phyloP scores from a whole-genome alignment of 1,284 basidiomycete species.

The Peniophora sp. region DNA sequence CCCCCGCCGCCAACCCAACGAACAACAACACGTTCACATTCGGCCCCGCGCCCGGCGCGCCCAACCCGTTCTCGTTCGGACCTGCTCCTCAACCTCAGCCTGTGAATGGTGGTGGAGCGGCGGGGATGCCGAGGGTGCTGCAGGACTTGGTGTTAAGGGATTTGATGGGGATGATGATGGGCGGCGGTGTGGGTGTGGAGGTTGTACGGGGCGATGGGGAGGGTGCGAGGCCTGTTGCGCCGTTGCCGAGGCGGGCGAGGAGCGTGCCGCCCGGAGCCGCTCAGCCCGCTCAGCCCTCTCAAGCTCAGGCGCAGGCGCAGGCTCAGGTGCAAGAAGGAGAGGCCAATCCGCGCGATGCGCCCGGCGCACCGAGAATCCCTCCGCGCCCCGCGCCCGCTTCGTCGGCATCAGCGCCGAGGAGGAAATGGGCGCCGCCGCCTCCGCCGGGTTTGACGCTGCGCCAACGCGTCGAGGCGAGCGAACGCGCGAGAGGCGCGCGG shows the following conservation, averaged over 20 bases:
- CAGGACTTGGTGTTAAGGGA: no score
- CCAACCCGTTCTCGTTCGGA: not conserved
- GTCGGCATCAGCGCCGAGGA: slow-evolving; percentile 7
- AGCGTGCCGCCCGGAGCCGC: slow-evolving; percentile 1
- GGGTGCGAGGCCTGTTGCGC: not conserved
- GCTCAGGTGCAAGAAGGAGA: not conserved
- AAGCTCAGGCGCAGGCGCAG: not conserved
- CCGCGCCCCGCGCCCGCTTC: no score
- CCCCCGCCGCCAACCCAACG: no score
- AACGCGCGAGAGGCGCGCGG: slow-evolving; percentile 38
- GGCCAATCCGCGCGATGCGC: not conserved
- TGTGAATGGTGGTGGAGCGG: no score
- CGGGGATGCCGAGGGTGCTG: no score
- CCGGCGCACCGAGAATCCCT: no score
- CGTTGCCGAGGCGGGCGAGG: not conserved
- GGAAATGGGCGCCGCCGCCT: slow-evolving; percentile 28
- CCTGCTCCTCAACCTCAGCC: not conserved
- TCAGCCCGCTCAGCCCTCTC: slow-evolving; percentile 5
- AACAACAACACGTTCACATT: no score
- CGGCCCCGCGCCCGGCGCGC: no score
- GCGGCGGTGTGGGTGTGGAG: no score
- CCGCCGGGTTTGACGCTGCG: slow-evolving; percentile 44
- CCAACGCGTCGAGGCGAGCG: slow-evolving; percentile 48
- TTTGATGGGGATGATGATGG: no score
- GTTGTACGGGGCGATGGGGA: not conserved